A percentile compares a stretch with the other conserved stretches of the same genome.
phyloP scores from a whole-genome alignment of 768 basidiomycete species.

The Leccinellum rugosiceps region DNA sequence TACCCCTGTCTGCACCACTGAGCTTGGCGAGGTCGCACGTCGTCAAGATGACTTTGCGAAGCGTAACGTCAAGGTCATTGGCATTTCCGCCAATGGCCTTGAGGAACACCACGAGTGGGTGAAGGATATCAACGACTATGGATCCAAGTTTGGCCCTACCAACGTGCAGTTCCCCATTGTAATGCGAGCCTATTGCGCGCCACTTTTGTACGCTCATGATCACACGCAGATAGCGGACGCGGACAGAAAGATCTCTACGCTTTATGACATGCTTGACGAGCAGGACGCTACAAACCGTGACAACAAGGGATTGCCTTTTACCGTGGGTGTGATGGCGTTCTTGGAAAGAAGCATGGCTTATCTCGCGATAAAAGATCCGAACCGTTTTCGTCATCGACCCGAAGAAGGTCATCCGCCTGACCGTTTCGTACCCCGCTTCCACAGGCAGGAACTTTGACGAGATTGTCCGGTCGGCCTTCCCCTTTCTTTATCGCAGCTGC shows the following conservation, averaged over 20 bases:
- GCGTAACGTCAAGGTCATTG: constrained; percentile 91
- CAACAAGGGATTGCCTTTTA: constrained; percentile 89
- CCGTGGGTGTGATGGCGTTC: constrained; percentile 40
- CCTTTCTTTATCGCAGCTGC: neutral
- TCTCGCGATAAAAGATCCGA: constrained; percentile 56
- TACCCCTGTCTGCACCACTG: constrained; percentile 94
- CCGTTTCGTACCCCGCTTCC: constrained; percentile 88
- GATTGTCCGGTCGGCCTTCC: constrained; percentile 48
- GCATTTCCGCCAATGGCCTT: constrained; percentile 89
- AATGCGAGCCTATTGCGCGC: constrained; percentile 1
- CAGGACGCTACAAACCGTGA: constrained; percentile 91
- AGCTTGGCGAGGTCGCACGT: constrained; percentile 93
- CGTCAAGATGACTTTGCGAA: constrained; percentile 80
- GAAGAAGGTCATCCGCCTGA: constrained; percentile 90
- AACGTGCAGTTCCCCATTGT: constrained; percentile 91
- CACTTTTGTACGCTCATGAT: constrained; percentile 10
- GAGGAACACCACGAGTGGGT: constrained; percentile 86
- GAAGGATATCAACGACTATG: constrained; percentile 79
- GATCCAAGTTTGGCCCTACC: constrained; percentile 66
- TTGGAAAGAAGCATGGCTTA: neutral
- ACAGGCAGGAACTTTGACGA: constrained; percentile 92
- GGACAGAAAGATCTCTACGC: constrained; percentile 76
- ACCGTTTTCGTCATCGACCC: constrained; percentile 98
- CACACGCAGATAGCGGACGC: constrained; percentile 79
- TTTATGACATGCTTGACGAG: constrained; percentile 96